A percentile compares a stretch with the other conserved stretches of the same genome.
Conservation (phyloP, 352 stramenopile genomes). For the Phytophthora citricola region DNA sequence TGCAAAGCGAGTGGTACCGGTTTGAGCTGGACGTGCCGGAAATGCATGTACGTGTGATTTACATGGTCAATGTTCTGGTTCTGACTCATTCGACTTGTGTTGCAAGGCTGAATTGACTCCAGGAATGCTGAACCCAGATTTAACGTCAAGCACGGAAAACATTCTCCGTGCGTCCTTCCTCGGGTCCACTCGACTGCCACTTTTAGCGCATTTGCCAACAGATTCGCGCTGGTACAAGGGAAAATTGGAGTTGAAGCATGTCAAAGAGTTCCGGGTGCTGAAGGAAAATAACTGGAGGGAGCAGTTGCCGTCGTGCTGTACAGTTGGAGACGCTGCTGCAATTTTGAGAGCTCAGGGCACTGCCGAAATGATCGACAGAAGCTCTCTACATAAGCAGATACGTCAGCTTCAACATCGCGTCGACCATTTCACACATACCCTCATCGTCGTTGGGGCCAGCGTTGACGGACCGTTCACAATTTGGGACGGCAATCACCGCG, state of each 20-base stretch:
- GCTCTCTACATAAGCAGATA: conserved; percentile 26
- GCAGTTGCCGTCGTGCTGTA: conserved; percentile 34
- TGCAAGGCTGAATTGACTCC: conserved; percentile 35
- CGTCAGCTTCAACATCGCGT: conserved; percentile 33
- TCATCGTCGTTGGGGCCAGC: conserved; percentile 33
- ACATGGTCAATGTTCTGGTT: not conserved
- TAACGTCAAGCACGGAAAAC: conserved; percentile 32
- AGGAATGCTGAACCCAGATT: conserved; percentile 26
- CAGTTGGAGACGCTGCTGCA: conserved; percentile 21
- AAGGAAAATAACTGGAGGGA: conserved; percentile 41
- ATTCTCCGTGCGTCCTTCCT: conserved; percentile 42
- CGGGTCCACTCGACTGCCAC: conserved; percentile 31
- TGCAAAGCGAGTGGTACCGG: conserved; percentile 50
- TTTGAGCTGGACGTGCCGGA: conserved; percentile 38
- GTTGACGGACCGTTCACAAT: conserved; percentile 43
- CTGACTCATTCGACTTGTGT: conserved; percentile 3
- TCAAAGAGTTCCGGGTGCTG: conserved; percentile 35
- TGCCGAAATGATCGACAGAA: not conserved
- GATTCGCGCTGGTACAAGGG: conserved; percentile 40
- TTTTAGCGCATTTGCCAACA: conserved; percentile 38
- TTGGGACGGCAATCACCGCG: conserved; percentile 47
- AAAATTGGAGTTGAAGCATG: conserved; percentile 19
- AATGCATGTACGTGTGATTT: conserved; percentile 37
- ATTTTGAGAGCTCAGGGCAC: conserved; percentile 15
- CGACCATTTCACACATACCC: conserved; percentile 38